Base-by-base conservation (phyloP, 106 monocot species). In the Xerophyta viscosa region DNA sequence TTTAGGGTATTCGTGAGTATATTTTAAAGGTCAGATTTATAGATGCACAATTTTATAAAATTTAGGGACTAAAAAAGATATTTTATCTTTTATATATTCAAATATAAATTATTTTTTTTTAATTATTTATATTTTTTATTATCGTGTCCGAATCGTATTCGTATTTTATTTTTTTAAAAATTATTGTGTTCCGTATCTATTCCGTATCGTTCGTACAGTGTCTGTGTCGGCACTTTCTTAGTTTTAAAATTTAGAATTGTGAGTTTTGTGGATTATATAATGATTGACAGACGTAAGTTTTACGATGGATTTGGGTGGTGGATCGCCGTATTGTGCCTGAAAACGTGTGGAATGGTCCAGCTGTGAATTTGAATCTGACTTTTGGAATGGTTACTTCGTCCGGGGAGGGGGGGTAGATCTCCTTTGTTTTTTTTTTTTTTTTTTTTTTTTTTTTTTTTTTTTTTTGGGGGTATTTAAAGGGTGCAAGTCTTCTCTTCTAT, bases 401-500 rank as follows among this genome's bases (percentile, higher is more conserved):
- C 14, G 27, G 33, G 20, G 36, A 24, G 13, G 47, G 20, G 31
- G 48, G 61, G 29, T 61, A 61, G 61, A 61, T 61, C 61, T 48
- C 46, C 27, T 14, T 10, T 61, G 29, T 28, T 17, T 22, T 61
- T 48, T n/a, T n/a, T n/a, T n/a, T n/a, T n/a, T n/a, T n/a, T n/a
- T n/a, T n/a, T n/a, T n/a, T n/a, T n/a, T n/a, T n/a, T n/a, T n/a
- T n/a, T n/a, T n/a, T n/a, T n/a, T n/a, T n/a, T n/a, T n/a, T n/a
- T n/a, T n/a, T n/a, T n/a, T n/a, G n/a, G n/a, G 48, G 31, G 31
- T 48, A 61, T 61, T 48, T 61, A 48, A 61, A 27, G 33, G 58
- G 27, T 31, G 31, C 20, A 33, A 22, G 29, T 54, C 54, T 18
- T 20, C 21, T 54, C 7, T 54, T 29, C 36, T 22, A 12, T 37